phyloP scores from a whole-genome alignment of 2,329 filamentous ascomycete genomes.

The Stagonosporopsis vannaccii region DNA sequence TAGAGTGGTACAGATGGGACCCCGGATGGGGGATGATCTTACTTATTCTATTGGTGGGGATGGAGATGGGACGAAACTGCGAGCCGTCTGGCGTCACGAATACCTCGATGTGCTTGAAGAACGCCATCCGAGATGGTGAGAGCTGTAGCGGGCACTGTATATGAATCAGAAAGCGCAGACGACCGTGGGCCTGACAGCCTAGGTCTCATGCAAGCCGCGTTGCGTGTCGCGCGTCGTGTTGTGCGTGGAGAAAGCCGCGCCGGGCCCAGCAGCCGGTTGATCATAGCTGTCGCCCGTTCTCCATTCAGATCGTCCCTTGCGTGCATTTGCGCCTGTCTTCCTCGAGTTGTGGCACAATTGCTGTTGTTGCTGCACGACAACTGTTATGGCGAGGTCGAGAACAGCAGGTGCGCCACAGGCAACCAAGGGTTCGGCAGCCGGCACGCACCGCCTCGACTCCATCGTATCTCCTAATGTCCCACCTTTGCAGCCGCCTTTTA shows the following conservation, averaged over 20 bases:
- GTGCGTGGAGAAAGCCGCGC: neutral
- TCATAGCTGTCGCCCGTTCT: neutral
- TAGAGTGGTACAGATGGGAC: too few relatives aligned
- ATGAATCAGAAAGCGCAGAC: too few relatives aligned
- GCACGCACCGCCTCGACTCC: conserved; percentile 6
- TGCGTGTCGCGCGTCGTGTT: neutral
- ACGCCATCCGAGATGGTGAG: too few relatives aligned
- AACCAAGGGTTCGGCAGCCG: conserved; percentile 7
- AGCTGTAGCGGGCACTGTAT: too few relatives aligned
- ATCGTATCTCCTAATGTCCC: conserved; percentile 1
- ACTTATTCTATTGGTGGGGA: too few relatives aligned
- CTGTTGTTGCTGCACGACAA: neutral
- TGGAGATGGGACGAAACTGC: neutral
- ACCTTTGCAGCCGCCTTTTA: neutral
- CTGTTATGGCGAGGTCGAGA: neutral
- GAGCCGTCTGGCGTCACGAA: neutral
- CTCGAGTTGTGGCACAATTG: neutral
- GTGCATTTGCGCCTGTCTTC: neutral
- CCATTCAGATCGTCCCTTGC: neutral
- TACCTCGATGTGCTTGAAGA: neutral
- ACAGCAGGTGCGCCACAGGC: neutral
- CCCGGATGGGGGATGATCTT: too few relatives aligned
- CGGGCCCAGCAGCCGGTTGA: neutral
- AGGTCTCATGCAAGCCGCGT: neutral
- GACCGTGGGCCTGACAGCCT: too few relatives aligned